Evolutionary conservation across 192 early-diverging fungal genomes (phyloP), one percentile per base, ranked within the genome.

Genomic region (Podila clonocystis): DNA sequence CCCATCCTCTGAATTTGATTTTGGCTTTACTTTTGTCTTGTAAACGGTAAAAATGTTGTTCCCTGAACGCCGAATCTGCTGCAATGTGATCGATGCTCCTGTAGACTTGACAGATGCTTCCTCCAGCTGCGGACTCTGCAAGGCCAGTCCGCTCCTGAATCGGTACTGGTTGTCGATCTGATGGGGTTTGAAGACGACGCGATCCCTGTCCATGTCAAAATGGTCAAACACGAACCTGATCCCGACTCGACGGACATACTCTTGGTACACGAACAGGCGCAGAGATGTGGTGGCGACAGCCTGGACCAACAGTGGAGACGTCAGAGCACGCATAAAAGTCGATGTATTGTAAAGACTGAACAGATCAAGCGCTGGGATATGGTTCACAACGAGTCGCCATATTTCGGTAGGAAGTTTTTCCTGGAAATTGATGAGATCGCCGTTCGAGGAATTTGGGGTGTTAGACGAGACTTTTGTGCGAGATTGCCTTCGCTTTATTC

Each of bases 341-440:
- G 77, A 80, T 0, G 77, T 80, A 29, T 72, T 73, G 58, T 80
- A 80, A 6, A 80, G 77, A 30, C 66, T 69, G 29, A 73, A 80
- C 17, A 80, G 66, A 33, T 80, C 77, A 4, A 69, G 29, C 1
- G 65, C 48, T 8, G 61, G 41, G 55, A 80, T 22, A n/a, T 59
- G 34, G 13, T n/a, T 22, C 24, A 80, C 33, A 19, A 80, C 49
- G 3, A 59, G 41, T 22, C 26, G 41, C 77, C 77, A 80, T 5
- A 80, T 26, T 45, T 80, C 77, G 22, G 77, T 65, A 5, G 77
- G 77, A 15, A 80, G 65, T 13, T n/a, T 17, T 9, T 68, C 48
- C 34, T 80, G 70, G 28, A 58, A 80, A 26, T 12, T 29, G 50
- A 38, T 33, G 12, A 45, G 67, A 38, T 31, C 45, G 22, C 31